These are phyloP conservation scores for Hirsutella thompsonii DNA, from an alignment of 2,329 filamentous ascomycete species.

Conservation along the genomic window DNA sequence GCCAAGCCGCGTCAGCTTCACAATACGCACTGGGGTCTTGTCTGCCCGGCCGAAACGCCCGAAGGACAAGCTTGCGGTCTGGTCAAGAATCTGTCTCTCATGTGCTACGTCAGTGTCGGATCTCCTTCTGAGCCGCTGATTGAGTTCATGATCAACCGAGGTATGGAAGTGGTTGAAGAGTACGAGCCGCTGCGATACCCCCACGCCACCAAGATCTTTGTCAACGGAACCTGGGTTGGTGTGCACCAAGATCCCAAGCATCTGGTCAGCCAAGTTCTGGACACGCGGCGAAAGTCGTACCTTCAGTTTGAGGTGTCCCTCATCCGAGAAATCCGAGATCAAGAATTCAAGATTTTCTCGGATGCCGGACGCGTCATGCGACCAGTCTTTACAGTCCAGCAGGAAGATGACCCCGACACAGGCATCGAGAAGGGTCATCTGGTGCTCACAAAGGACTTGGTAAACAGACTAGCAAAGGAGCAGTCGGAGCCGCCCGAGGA, in stretches of 20 bases:
- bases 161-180: slow-evolving; percentile 94
- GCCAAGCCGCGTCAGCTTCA: slow-evolving; percentile 96
- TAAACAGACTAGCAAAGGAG: slow-evolving; percentile 60
- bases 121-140: slow-evolving; percentile 82
- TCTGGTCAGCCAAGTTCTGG: slow-evolving; percentile 66
- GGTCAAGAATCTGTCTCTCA: slow-evolving; percentile 93
- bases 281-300: slow-evolving; percentile 66
- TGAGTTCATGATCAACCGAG: slow-evolving; percentile 89
- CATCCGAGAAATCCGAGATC: slow-evolving; percentile 89
- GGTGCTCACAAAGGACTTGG: slow-evolving; percentile 70
- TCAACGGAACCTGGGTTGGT: slow-evolving; percentile 97
- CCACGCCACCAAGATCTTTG: slow-evolving; percentile 92
- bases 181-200: slow-evolving; percentile 79
- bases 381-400: slow-evolving; percentile 87
- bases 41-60: slow-evolving; percentile 93
- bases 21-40: slow-evolving; percentile 96
- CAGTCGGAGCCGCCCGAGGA: slow-evolving; percentile 55
- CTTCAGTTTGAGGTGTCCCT: slow-evolving; percentile 89
- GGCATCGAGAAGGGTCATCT: slow-evolving; percentile 51
- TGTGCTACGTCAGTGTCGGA: slow-evolving; percentile 97
- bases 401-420: slow-evolving; percentile 61
- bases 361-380: slow-evolving; percentile 92
- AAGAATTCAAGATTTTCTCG: slow-evolving; percentile 97
- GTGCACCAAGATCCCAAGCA: slow-evolving; percentile 82
- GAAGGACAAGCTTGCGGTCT: slow-evolving; percentile 97